Conservation (phyloP, 2,329 filamentous ascomycete genomes). For the Fusarium kyushuense region DNA sequence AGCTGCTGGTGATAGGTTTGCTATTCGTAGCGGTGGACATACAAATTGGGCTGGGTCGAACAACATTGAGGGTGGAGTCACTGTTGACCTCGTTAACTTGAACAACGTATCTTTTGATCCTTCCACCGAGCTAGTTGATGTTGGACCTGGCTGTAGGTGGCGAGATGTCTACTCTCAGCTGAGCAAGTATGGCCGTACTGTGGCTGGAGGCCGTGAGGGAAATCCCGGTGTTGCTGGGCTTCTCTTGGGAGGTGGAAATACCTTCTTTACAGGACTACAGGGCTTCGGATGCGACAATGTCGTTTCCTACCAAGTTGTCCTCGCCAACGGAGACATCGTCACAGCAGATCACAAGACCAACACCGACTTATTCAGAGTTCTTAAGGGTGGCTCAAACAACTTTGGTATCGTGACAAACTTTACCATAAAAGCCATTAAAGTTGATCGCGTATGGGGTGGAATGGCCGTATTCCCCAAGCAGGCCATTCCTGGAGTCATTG, state of each 20-base stretch:
- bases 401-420: conserved; percentile 46
- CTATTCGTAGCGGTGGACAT: conserved; percentile 10
- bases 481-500: conserved; percentile 21
- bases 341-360: not conserved
- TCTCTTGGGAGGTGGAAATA: conserved; percentile 7
- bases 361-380: not conserved
- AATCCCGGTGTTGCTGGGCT: conserved; percentile 13
- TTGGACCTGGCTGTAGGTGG: conserved; percentile 16
- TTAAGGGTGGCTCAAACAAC: conserved; percentile 15
- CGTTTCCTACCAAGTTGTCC: not conserved
- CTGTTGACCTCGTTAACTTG: conserved; percentile 8
- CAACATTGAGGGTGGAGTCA: conserved; percentile 5
- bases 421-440: conserved; percentile 45
- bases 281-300: conserved; percentile 20
- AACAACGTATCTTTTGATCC: not conserved
- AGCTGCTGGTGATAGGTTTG: conserved; percentile 8
- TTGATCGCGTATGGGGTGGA: conserved; percentile 33
- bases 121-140: not conserved
- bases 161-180: conserved; percentile 2
- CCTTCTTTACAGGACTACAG: conserved; percentile 1
- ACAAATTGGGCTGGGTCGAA: conserved; percentile 11
- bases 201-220: conserved; percentile 6
- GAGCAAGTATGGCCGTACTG: not conserved
- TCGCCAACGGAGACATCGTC: not conserved
- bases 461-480: conserved; percentile 34